Conservation (phyloP, 768 basidiomycete genomes). For the Tricholoma sp. region DNA sequence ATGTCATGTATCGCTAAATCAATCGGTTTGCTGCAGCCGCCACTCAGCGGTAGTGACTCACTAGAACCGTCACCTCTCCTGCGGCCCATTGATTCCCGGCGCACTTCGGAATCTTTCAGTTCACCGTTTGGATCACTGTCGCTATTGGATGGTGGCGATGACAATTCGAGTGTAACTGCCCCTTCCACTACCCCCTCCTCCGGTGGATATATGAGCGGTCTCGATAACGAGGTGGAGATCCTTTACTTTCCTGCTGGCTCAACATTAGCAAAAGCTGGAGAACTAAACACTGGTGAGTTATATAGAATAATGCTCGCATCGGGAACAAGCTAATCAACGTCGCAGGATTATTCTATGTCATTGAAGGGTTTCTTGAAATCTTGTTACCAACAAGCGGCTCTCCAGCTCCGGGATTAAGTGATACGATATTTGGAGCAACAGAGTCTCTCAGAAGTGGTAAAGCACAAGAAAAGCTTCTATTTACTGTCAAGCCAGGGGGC, state of each 20-base stretch:
- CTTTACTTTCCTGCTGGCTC: slow-evolving; percentile 87
- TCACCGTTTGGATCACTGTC: slow-evolving; percentile 76
- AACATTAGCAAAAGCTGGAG: slow-evolving; percentile 82
- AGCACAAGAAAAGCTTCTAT: slow-evolving; percentile 64
- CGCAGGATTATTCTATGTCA: slow-evolving; percentile 84
- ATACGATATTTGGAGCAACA: slow-evolving; percentile 7
- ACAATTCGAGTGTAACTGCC: slow-evolving; percentile 60
- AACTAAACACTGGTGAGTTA: slow-evolving; percentile 70
- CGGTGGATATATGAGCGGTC: slow-evolving; percentile 65
- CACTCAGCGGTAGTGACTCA: slow-evolving; percentile 64
- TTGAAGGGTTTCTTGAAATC: slow-evolving; percentile 95
- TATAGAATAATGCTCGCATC: slow-evolving; percentile 3
- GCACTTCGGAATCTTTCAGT: slow-evolving; percentile 38
- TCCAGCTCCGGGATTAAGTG: slow-evolving; percentile 15
- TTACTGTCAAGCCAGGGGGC: slow-evolving; percentile 94
- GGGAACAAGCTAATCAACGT: slow-evolving; percentile 4
- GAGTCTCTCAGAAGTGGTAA: slow-evolving; percentile 16
- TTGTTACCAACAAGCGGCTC: slow-evolving; percentile 52
- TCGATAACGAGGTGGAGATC: slow-evolving; percentile 97
- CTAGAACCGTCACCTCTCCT: slow-evolving; percentile 62
- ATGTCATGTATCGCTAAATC: slow-evolving; percentile 98
- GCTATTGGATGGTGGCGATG: slow-evolving; percentile 66
- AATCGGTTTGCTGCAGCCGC: slow-evolving; percentile 88
- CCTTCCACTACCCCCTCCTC: slow-evolving; percentile 45
- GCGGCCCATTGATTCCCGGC: slow-evolving; percentile 38